phyloP scores from a whole-genome alignment of 2,329 filamentous ascomycete genomes.

The Beauveria sp. region DNA sequence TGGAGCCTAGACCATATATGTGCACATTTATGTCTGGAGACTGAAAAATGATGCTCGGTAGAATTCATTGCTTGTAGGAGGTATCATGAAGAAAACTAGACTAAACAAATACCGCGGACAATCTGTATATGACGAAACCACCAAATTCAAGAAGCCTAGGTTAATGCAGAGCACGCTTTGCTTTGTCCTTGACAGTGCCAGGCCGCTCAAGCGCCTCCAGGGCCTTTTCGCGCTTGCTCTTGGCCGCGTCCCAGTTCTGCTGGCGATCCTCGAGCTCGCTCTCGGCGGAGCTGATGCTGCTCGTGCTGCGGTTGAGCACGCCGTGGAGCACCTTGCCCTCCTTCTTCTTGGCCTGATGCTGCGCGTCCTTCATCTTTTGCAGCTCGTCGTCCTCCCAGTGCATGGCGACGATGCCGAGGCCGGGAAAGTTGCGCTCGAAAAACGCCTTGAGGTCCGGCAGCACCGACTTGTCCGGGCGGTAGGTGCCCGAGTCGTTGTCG shows the following conservation, averaged over 20 bases:
- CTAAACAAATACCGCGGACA: not conserved
- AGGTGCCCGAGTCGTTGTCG: slow-evolving; percentile 92
- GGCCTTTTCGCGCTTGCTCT: slow-evolving; percentile 45
- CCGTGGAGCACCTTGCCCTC: slow-evolving; percentile 44
- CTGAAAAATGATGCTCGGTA: not conserved
- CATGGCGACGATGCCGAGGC: slow-evolving; percentile 64
- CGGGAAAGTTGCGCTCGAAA: slow-evolving; percentile 65
- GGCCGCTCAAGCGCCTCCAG: slow-evolving; percentile 46
- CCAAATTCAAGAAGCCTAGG: not conserved
- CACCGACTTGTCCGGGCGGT: slow-evolving; percentile 73
- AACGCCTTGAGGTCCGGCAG: slow-evolving; percentile 66
- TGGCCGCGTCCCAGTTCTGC: slow-evolving; percentile 27
- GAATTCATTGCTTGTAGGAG: slow-evolving; percentile 4
- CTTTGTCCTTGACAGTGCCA: slow-evolving; percentile 31
- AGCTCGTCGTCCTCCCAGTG: slow-evolving; percentile 75
- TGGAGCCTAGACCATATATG: too few species aligned
- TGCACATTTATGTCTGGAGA: too few species aligned
- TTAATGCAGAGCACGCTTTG: slow-evolving; percentile 10
- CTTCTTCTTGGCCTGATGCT: slow-evolving; percentile 65
- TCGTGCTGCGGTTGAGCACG: slow-evolving; percentile 49
- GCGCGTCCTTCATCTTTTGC: slow-evolving; percentile 65
- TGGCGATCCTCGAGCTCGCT: slow-evolving; percentile 43
- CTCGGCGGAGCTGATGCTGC: slow-evolving; percentile 45
- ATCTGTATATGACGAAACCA: too few species aligned
- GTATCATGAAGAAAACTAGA: slow-evolving; percentile 3